Conservation (phyloP, 148 eudicot species). For the Hydrangea macrophylla region DNA sequence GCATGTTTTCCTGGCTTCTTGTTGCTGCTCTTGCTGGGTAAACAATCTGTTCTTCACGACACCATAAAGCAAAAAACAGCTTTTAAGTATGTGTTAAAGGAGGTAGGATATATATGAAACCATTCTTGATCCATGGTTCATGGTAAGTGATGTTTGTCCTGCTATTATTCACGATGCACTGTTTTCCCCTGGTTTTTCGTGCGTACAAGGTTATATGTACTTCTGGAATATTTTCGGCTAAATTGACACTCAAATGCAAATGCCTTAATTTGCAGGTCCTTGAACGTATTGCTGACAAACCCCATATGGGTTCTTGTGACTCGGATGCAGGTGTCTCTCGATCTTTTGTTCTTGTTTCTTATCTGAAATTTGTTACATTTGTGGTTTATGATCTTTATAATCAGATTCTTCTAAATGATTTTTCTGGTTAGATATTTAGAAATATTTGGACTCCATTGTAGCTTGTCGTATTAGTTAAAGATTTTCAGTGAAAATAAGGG, state of each 20-base stretch:
- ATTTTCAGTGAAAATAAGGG: neutral
- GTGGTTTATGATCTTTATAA: slow-evolving; percentile 4
- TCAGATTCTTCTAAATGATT: neutral
- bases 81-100: neutral
- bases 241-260: slow-evolving; percentile 12
- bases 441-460: neutral
- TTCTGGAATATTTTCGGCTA: neutral
- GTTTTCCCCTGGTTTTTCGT: neutral
- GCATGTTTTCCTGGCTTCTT: slow-evolving; percentile 83
- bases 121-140: neutral
- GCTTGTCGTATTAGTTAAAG: neutral
- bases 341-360: neutral
- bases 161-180: neutral
- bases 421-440: neutral
- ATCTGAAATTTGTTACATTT: neutral
- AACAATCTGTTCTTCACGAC: slow-evolving; percentile 11
- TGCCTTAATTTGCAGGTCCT: slow-evolving; percentile 48
- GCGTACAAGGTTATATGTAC: neutral
- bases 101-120: neutral
- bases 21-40: slow-evolving; percentile 97
- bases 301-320: slow-evolving; percentile 98
- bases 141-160: neutral
- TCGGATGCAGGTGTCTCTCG: slow-evolving; percentile 85
- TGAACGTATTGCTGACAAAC: slow-evolving; percentile 83
- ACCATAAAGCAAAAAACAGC: neutral